Conservation (phyloP, 768 basidiomycete genomes). For the Podaxis pistillaris region DNA sequence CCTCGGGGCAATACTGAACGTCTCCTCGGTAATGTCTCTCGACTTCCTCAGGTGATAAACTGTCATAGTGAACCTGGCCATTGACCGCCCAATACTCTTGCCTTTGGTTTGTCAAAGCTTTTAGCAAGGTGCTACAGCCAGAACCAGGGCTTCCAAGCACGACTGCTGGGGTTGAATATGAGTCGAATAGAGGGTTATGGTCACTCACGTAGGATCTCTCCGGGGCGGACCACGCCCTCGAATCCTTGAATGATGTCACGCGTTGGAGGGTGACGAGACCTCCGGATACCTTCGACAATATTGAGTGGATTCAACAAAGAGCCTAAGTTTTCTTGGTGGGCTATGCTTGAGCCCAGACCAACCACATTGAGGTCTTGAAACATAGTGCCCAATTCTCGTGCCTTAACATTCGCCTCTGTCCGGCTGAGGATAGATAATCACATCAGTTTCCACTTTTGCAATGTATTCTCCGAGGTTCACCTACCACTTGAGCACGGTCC, state of each 20-base stretch:
- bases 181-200: constrained; percentile 31
- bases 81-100: constrained; percentile 64
- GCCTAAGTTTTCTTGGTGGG: constrained; percentile 49
- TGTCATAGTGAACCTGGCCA: constrained; percentile 77
- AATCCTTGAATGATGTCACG: constrained; percentile 63
- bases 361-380: constrained; percentile 53
- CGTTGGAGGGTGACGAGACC: constrained; percentile 56
- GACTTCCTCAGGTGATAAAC: constrained; percentile 66
- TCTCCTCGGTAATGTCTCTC: constrained; percentile 70
- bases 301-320: constrained; percentile 48
- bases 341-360: constrained; percentile 41
- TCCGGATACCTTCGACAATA: constrained; percentile 39
- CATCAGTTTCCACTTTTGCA: too few species aligned
- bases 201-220: constrained; percentile 75
- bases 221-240: constrained; percentile 62
- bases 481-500: too few species aligned
- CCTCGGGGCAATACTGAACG: constrained; percentile 79
- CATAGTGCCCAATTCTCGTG: constrained; percentile 46
- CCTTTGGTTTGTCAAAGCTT: constrained; percentile 74
- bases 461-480: too few species aligned
- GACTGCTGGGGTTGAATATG: constrained; percentile 41
- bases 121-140: constrained; percentile 83
- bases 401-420: constrained; percentile 19
- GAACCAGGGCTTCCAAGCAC: constrained; percentile 87
- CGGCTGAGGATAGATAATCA: not conserved